Evolutionary conservation across 2,329 filamentous ascomycete species (phyloP), one percentile per base, ranked within the genome.

Genomic region (Byssochlamys sp.): DNA sequence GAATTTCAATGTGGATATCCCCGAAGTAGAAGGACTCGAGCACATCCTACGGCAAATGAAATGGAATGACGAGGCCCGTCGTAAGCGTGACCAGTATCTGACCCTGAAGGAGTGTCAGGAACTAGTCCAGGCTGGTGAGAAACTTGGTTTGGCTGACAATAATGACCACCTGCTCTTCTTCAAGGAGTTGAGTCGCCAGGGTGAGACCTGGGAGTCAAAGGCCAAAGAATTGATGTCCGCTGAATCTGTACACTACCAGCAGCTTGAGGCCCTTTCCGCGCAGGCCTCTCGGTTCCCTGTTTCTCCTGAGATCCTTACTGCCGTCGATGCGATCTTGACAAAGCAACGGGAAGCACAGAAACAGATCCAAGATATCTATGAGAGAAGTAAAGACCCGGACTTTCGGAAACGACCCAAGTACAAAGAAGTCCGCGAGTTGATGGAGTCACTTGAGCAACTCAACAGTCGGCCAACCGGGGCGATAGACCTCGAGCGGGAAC

Each of bases 331-430:
- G 53, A 96, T 97, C 57, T 78, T 99, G 58, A 91, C 91, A 71
- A 97, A 96, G 74, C 94, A 99, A 71, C 87, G 94, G 24, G 94
- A 97, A 69, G 91, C 91, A 0, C 91, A 96, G 68, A 87, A 89
- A 14, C 88, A 91, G 66, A 95, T 99, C 56, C 77, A 91, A 53
- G 87, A 88, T 39, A 76, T 99, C 9, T 91, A 87, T 35, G 84
- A 92, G 59, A 85, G 87, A 57, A 92, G 87, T 61, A 88, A 85
- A 62, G 81, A 90, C 35, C 77, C 81, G 0, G 88, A 96, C 65
- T 86, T 90, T 66, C 81, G 83, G 48, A 87, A 90, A 64, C 84
- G 94, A 27, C 94, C 94, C 0, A 88, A 85, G 66, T 99, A 97
- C 69, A 80, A 84, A 35, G 92, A 97, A 66, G 90, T 96, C n/a